These are phyloP conservation scores for Hypomontagnella submonticulosa DNA, from an alignment of 495 filamentous ascomycete genomes.

Conservation along the genomic window DNA sequence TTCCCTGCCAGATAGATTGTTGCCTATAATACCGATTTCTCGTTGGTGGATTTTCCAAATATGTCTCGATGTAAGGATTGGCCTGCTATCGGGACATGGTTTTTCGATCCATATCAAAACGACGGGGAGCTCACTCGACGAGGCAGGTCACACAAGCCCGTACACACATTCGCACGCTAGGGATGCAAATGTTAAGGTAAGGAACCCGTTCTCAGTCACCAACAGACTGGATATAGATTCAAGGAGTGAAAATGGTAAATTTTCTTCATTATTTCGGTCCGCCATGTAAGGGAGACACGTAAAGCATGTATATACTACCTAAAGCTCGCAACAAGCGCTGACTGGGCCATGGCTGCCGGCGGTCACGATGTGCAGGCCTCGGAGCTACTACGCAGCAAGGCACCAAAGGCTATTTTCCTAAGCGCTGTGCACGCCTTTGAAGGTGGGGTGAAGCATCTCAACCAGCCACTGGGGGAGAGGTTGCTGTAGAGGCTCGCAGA, in stretches of 20 bases:
- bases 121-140: conserved; percentile 19
- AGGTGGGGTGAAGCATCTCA: conserved; percentile 44
- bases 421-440: conserved; percentile 42
- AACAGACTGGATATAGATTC: conserved; percentile 23
- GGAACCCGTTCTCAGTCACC: conserved; percentile 11
- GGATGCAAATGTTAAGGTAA: conserved; percentile 13
- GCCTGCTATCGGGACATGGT: conserved; percentile 30
- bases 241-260: conserved; percentile 30
- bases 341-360: conserved; percentile 19
- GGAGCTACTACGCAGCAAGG: conserved; percentile 32
- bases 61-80: conserved; percentile 13
- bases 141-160: conserved; percentile 26
- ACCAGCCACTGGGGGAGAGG: conserved; percentile 39
- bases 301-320: conserved; percentile 40
- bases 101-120: conserved; percentile 21
- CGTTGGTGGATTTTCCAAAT: conserved; percentile 8
- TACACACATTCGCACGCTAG: conserved; percentile 15
- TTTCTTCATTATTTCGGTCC: conserved; percentile 26
- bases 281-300: conserved; percentile 28
- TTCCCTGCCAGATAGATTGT: conserved; percentile 10
- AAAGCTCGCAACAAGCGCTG: conserved; percentile 38
- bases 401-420: conserved; percentile 36
- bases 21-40: conserved; percentile 11
- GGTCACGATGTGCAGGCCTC: conserved; percentile 36
- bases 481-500: conserved; percentile 21